Percentiles rank a stretch among this genome's conserved stretches.
These are phyloP conservation scores for Diaporthe eres DNA, from an alignment of 2,329 filamentous ascomycete genomes.

Conservation along the genomic window DNA sequence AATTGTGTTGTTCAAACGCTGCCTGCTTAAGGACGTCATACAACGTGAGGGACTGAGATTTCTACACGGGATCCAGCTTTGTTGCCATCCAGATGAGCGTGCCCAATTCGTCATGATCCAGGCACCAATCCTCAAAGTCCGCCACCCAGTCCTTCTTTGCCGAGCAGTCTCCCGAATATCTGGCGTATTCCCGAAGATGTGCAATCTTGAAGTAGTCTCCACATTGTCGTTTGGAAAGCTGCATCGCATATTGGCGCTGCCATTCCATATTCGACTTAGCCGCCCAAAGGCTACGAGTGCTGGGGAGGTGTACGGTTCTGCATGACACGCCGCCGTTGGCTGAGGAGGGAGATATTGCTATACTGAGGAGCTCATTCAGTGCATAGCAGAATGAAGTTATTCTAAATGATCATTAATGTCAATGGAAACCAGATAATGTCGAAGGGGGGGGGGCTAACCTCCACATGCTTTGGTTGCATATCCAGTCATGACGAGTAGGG, in stretches of 20 bases:
- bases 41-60: not conserved
- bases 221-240: not conserved
- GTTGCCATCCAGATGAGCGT: not conserved
- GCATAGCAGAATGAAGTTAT: constrained; percentile 2
- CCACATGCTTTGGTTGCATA: not conserved
- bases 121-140: not conserved
- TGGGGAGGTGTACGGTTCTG: not conserved
- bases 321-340: not conserved
- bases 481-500: not conserved
- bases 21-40: not conserved
- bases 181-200: not conserved
- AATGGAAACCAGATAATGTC: not conserved
- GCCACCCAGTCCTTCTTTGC: constrained; percentile 1
- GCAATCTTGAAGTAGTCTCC: not conserved
- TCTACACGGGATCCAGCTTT: not conserved
- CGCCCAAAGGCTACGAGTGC: not conserved
- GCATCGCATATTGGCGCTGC: not conserved
- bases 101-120: constrained; percentile 4
- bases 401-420: not conserved
- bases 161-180: not conserved
- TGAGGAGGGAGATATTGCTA: not conserved
- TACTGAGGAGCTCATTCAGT: not conserved
- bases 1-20: too few species aligned
- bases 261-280: not conserved
- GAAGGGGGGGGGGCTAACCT: not conserved